phyloP scores from a whole-genome alignment of 2,329 filamentous ascomycete species.

The Chrysoporthe puriensis region DNA sequence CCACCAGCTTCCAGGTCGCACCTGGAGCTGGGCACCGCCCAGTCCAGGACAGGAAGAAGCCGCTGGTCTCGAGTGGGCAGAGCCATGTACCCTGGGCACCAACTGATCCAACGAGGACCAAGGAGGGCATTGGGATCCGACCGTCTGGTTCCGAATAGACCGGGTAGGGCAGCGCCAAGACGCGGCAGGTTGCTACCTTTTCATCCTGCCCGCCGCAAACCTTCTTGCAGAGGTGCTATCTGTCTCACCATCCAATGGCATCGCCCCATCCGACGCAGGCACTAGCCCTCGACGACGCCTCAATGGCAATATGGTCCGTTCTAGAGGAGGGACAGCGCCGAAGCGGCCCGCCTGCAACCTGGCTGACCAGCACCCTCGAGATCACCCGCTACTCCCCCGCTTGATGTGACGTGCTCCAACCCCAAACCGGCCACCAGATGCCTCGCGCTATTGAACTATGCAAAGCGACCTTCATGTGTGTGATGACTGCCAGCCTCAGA shows the following conservation, averaged over 20 bases:
- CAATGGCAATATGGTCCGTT: slow-evolving; percentile 13
- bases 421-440: not conserved
- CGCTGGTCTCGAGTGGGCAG: not conserved
- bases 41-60: not conserved
- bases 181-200: not conserved
- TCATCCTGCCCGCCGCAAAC: slow-evolving; percentile 11
- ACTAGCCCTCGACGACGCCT: slow-evolving; percentile 1
- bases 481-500: not conserved
- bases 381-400: not conserved
- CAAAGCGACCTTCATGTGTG: not conserved
- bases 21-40: not conserved
- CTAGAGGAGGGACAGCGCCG: slow-evolving; percentile 20
- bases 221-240: slow-evolving; percentile 7
- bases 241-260: slow-evolving; percentile 7
- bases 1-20: not conserved
- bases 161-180: not conserved
- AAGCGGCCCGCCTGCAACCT: slow-evolving; percentile 10
- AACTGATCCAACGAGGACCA: slow-evolving; percentile 6
- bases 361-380: slow-evolving; percentile 1
- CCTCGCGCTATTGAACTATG: not conserved
- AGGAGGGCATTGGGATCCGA: slow-evolving; percentile 3
- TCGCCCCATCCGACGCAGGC: not conserved
- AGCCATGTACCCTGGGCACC: not conserved
- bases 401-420: not conserved
- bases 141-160: slow-evolving; percentile 7